Base-by-base conservation (phyloP, 2,329 filamentous ascomycete genomes). In the Fusarium dlaminii region DNA sequence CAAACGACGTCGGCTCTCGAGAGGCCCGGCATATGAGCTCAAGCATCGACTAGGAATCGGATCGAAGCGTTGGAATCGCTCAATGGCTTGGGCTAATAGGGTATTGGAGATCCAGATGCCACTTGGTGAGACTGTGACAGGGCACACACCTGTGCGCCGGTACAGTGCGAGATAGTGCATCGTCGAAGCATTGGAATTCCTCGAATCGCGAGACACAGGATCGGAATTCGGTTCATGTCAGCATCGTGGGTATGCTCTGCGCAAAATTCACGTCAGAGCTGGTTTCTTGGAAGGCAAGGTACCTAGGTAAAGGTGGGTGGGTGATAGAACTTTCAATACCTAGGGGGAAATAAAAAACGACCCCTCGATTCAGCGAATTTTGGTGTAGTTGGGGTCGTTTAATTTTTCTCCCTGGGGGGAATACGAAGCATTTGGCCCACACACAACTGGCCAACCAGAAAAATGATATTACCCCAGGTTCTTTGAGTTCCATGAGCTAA, bases 1-100 rank as follows among this genome's bases (percentile, higher is more conserved):
- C 27, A 86, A 75, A 12, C 88, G 84, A 36, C 86, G 87, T 36
- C 87, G 85, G 76, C 84, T 86, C 80, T 90, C 89, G 70, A 90
- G 82, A 2, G 88, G 88, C 0, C 88, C 89, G 0, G 87, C 86
- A 12, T 86, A 82, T 32, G 85, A 87, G 75, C 82, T 84, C 18
- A 85, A 70, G 36, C 68, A 75, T 54, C 84, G 80, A 30, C 72
- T 69, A 9, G 76, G 58, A 17, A 65, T 61, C 11, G 65, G 22
- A n/a, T 64, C 66, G 13, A 70, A 52, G 27, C 77, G 77, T n/a
- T 76, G 72, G 27, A 78, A 81, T 49, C 75, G 78, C 37, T 82
- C 79, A 76, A 81, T 74, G 59, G 81, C 79, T 61, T 77, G 78
- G 18, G 72, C 57, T n/a, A 83, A 78, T 75, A 82, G 77, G 20